Evolutionary conservation across 2,329 filamentous ascomycete genomes (phyloP).

Genomic region (Coccinonectria pachysandricola): DNA sequence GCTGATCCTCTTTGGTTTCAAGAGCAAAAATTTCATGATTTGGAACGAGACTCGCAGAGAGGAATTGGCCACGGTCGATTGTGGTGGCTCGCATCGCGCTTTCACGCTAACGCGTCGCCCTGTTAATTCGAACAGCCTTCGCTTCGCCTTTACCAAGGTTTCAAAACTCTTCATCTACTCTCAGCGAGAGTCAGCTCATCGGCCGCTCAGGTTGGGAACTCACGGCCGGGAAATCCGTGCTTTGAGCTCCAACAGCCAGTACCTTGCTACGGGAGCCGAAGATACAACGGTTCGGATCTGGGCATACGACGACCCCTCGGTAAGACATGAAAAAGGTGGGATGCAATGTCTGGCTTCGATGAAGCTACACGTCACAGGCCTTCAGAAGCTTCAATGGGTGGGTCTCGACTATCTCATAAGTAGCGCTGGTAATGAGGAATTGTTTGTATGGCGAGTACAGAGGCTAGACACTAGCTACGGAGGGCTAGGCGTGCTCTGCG

Average conservation of each 20-base stretch:
- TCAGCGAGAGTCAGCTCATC: conserved; percentile 26
- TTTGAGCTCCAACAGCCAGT: conserved; percentile 30
- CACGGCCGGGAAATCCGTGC: conserved; percentile 79
- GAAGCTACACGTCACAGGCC: conserved; percentile 69
- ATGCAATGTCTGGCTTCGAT: conserved; percentile 51
- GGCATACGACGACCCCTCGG: conserved; percentile 27
- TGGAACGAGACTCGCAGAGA: conserved; percentile 66
- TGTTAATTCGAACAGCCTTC: conserved; percentile 23
- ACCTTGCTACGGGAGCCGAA: conserved; percentile 60
- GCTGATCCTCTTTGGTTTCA: conserved; percentile 72
- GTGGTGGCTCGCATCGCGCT: conserved; percentile 73
- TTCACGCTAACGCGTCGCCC: conserved; percentile 44
- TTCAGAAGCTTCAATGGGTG: conserved; percentile 74
- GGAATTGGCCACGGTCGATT: conserved; percentile 63
- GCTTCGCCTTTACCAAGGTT: conserved; percentile 68
- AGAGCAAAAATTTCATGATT: conserved; percentile 65
- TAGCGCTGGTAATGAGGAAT: conserved; percentile 79
- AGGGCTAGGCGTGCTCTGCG: conserved; percentile 46
- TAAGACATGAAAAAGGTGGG: conserved; percentile 5
- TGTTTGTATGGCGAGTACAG: conserved; percentile 70
- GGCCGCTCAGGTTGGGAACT: conserved; percentile 54
- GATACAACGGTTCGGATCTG: conserved; percentile 68
- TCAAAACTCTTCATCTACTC: conserved; percentile 40
- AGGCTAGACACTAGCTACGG: conserved; percentile 37
- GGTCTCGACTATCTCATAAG: conserved; percentile 66